Evolutionary conservation across 2,329 filamentous ascomycete genomes (phyloP).

Genomic region (Calonectria ilicicola): DNA sequence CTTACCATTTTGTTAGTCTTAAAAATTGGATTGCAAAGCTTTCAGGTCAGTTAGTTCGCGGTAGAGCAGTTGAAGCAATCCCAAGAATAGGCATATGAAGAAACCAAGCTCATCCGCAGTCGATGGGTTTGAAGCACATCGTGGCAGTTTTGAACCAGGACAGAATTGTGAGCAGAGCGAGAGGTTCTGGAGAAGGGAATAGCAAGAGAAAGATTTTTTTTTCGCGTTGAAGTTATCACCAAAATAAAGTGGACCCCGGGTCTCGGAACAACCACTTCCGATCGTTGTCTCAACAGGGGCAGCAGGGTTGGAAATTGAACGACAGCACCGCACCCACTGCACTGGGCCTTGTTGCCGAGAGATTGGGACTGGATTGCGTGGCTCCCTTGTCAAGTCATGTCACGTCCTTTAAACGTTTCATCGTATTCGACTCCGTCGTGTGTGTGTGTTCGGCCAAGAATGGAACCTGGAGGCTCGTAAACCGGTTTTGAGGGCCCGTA

Average conservation of each 20-base stretch:
- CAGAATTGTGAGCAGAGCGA: background rate
- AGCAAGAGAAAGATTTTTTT: background rate
- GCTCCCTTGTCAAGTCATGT: background rate
- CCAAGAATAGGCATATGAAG: background rate
- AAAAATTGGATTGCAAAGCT: background rate
- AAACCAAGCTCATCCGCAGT: background rate
- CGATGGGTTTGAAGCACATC: background rate
- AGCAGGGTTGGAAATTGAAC: background rate
- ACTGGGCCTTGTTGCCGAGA: background rate
- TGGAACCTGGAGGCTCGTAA: slow-evolving; percentile 4
- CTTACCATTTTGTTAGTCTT: slow-evolving; percentile 22
- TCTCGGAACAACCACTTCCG: background rate
- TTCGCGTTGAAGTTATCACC: background rate
- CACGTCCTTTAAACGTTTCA: background rate
- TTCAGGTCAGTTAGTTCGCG: background rate
- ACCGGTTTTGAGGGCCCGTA: slow-evolving; percentile 12
- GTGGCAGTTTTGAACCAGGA: background rate
- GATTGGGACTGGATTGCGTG: background rate
- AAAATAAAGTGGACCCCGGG: background rate
- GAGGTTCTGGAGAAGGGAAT: background rate
- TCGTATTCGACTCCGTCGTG: slow-evolving; percentile 3
- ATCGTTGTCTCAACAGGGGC: background rate
- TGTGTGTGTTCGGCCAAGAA: background rate
- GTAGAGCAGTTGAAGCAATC: background rate
- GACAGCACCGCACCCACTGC: background rate